phyloP scores from a whole-genome alignment of 2,329 filamentous ascomycete genomes.

The Aspergillus quadricinctus region DNA sequence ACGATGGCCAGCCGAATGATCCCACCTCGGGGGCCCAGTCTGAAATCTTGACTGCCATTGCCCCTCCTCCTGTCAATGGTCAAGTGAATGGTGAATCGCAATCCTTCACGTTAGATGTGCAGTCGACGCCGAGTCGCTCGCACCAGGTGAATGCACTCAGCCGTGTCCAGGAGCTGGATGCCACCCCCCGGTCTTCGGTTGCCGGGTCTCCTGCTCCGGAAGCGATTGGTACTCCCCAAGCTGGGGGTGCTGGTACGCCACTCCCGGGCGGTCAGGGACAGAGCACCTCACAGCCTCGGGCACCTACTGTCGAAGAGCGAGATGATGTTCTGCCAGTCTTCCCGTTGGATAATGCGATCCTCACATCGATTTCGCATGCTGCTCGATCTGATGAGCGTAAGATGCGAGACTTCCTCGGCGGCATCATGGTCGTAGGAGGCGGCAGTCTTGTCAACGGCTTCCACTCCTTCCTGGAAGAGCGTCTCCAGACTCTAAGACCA shows the following conservation, averaged over 20 bases:
- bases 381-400: conserved; percentile 88
- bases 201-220: conserved; percentile 86
- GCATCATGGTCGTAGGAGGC: conserved; percentile 86
- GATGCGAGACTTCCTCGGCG: conserved; percentile 80
- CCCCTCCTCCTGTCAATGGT: conserved; percentile 31
- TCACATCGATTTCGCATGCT: conserved; percentile 83
- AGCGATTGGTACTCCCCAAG: conserved; percentile 62
- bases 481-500: conserved; percentile 62
- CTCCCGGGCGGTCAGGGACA: conserved; percentile 26
- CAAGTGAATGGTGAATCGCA: conserved; percentile 37
- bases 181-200: conserved; percentile 77
- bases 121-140: conserved; percentile 46
- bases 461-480: conserved; percentile 76
- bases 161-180: conserved; percentile 64
- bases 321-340: conserved; percentile 78
- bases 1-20: conserved; percentile 89
- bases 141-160: conserved; percentile 67
- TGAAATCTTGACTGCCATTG: conserved; percentile 54
- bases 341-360: conserved; percentile 81
- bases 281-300: conserved; percentile 33
- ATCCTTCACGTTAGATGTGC: conserved; percentile 23
- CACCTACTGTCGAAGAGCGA: conserved; percentile 54
- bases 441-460: conserved; percentile 78
- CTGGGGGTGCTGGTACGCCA: conserved; percentile 42
- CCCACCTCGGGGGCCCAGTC: conserved; percentile 81